A percentile compares a stretch with the other conserved stretches of the same genome.
Conservation (phyloP, 1,284 basidiomycete species). For the Austroboletus olivaceoglutinosus region DNA sequence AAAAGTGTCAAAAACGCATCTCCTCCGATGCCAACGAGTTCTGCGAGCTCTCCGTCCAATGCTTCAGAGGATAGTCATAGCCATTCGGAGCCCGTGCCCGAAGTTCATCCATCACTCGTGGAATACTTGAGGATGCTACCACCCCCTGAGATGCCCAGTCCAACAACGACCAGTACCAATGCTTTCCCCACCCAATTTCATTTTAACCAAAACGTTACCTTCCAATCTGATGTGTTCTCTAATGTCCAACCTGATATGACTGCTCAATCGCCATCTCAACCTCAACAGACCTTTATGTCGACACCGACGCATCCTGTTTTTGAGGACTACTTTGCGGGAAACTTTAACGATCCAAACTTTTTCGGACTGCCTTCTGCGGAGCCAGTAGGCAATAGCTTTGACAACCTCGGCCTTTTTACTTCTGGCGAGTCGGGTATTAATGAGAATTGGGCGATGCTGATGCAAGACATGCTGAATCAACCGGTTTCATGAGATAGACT, state of each 20-base stretch:
- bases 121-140: conserved; percentile 45
- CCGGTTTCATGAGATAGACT: conserved; percentile 10
- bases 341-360: conserved; percentile 13
- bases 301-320: conserved; percentile 13
- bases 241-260: conserved; percentile 6
- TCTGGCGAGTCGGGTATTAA: conserved; percentile 54
- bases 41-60: conserved; percentile 27
- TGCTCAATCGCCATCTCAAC: not conserved
- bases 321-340: conserved; percentile 21
- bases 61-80: conserved; percentile 28
- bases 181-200: conserved; percentile 12
- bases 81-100: conserved; percentile 35
- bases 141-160: conserved; percentile 20
- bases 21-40: conserved; percentile 16
- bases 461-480: conserved; percentile 47
- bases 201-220: conserved; percentile 12
- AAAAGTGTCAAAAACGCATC: conserved; percentile 18
- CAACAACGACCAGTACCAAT: conserved; percentile 5
- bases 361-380: conserved; percentile 13
- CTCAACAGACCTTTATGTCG: conserved; percentile 12
- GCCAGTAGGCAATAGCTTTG: conserved; percentile 3
- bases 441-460: conserved; percentile 54
- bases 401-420: conserved; percentile 43
- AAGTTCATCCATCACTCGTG: conserved; percentile 59
- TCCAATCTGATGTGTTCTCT: conserved; percentile 11